These are phyloP conservation scores for Sungouiella blattae DNA, from an alignment of 805 yeast species.

Conservation along the genomic window DNA sequence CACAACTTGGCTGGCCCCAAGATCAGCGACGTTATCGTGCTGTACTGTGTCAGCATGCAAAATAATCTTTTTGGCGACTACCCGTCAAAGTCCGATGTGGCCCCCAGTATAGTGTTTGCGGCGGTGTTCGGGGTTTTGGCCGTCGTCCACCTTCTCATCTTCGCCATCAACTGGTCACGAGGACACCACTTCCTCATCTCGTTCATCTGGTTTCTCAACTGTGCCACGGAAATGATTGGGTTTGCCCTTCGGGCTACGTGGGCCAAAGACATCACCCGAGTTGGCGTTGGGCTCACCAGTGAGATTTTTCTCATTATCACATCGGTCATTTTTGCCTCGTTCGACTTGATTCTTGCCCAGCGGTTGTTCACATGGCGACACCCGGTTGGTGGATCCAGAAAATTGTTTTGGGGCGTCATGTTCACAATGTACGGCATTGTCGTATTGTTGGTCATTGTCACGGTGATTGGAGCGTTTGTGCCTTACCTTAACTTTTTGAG, in stretches of 20 bases:
- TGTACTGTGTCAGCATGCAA: constrained; percentile 14
- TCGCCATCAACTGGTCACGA: constrained; percentile 14
- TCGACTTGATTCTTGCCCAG: constrained; percentile 21
- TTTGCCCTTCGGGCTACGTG: constrained; percentile 16
- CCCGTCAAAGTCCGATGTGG: constrained; percentile 15
- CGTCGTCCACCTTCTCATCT: constrained; percentile 14
- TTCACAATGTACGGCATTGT: constrained; percentile 15
- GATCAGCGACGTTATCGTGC: constrained; percentile 9
- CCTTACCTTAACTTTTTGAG: constrained; percentile 17
- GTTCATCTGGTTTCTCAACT: constrained; percentile 15
- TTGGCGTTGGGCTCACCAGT: constrained; percentile 15
- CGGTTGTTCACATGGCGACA: constrained; percentile 24
- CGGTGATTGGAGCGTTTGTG: constrained; percentile 15
- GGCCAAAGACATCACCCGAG: constrained; percentile 12
- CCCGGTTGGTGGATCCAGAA: constrained; percentile 23
- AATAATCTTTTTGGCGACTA: constrained; percentile 18
- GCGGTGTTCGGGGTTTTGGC: constrained; percentile 14
- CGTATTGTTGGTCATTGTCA: constrained; percentile 12
- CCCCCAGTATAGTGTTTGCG: constrained; percentile 16
- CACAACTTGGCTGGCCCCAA: constrained; percentile 10
- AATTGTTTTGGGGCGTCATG: constrained; percentile 19
- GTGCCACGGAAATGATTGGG: constrained; percentile 12
- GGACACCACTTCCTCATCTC: constrained; percentile 22
- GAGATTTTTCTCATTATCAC: constrained; percentile 18
- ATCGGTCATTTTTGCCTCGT: constrained; percentile 15